Evolutionary conservation across 345 rosid species (phyloP), one percentile per base, ranked within the genome.

Genomic region (Brassica napus): DNA sequence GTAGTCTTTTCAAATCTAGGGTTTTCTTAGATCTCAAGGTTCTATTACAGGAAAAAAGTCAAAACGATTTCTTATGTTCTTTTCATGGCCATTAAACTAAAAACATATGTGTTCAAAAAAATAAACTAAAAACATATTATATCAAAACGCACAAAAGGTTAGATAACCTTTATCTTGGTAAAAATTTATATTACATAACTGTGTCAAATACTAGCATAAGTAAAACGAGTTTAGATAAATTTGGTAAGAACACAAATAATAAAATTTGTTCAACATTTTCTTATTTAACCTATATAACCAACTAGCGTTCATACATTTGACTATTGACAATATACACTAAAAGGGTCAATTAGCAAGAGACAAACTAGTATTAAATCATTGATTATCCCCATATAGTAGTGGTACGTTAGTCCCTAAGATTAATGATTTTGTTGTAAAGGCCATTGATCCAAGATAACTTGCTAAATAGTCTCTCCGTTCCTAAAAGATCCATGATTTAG

Each of bases 1-100:
- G 58, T 75, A 15, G 83, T 80, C 80, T 80, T 75, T 75, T 80
- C 83, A 75, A 55, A 69, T 54, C 71, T 80, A 80, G 83, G 83
- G 80, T 80, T 80, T 52, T 71, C 72, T 68, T 76, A 80, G 15
- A 75, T 70, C 69, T 80, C 83, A 71, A 71, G 77, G 80, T 39
- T 81, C 63, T 57, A 31, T 57, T 18, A 57, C 61, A 71, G 11
- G 18, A 31, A 60, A 42, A 74, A 79, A 74, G 83, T 75, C 77
- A 47, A 81, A 65, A 54, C 58, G 77, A 81, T 65, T 69, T 44
- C 72, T 65, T 47, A 34, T 69, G 74, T 59, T 65, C 64, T 76
- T 75, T 61, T 34, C 71, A 73, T 16, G 62, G 28, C 64, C 54
- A 8, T 26, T 32, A 72, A 26, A 72, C 66, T 66, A 10, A 79